Evolutionary conservation across 225 moss, liverwort and hornwort genomes (phyloP).

Genomic region (Bryum argenteum): DNA sequence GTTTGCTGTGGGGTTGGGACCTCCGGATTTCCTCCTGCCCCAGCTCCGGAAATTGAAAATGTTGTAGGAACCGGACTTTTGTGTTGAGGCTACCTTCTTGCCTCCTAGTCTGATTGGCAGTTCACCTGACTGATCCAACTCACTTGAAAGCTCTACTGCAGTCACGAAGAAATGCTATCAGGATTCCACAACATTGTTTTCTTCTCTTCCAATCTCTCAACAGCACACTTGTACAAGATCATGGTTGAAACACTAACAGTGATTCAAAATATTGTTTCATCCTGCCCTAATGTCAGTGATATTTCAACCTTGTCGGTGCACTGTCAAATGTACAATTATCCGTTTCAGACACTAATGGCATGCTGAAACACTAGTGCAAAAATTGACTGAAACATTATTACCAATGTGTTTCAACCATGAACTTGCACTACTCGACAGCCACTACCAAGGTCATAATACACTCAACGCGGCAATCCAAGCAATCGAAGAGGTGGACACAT

Average conservation of each 20-base stretch:
- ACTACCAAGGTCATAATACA: neutral
- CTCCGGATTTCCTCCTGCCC: slow-evolving; percentile 39
- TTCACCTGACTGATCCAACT: slow-evolving; percentile 35
- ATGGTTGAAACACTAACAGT: too few species aligned
- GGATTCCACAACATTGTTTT: neutral
- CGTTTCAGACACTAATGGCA: too few species aligned
- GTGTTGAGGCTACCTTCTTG: slow-evolving; percentile 27
- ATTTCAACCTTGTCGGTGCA: too few species aligned
- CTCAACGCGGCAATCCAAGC: neutral
- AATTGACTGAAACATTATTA: too few species aligned
- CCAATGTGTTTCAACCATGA: too few species aligned
- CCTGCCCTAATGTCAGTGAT: too few species aligned
- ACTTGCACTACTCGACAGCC: neutral
- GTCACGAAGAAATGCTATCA: neutral
- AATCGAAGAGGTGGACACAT: neutral
- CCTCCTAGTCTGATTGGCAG: slow-evolving; percentile 8
- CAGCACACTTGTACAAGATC: too few species aligned
- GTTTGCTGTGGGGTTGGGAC: neutral
- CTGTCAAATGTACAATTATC: too few species aligned
- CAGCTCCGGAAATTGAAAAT: slow-evolving; percentile 43
- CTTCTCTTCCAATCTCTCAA: too few species aligned
- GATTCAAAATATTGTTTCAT: too few species aligned
- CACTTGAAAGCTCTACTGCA: slow-evolving; percentile 35
- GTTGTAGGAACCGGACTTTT: slow-evolving; percentile 37
- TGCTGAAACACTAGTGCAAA: too few species aligned